Conservation (phyloP, 352 stramenopile genomes). For the Phytophthora rubi region DNA sequence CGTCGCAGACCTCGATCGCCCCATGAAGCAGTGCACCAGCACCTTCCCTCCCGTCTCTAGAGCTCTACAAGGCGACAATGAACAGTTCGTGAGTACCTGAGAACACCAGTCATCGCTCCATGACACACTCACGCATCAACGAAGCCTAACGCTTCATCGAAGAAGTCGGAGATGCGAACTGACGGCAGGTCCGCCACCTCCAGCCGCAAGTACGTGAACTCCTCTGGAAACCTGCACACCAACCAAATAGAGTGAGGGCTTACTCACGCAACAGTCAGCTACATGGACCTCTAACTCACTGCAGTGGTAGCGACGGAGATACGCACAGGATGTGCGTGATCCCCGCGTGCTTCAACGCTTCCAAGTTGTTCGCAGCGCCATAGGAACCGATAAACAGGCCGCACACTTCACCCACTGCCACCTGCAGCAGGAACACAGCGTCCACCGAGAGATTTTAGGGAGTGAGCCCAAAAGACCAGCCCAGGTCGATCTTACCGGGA, state of each 20-base stretch:
- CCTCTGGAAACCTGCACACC: constrained; percentile 46
- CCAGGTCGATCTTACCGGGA: constrained; percentile 38
- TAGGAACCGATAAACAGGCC: constrained; percentile 77
- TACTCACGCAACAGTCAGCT: background rate
- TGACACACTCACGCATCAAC: constrained; percentile 53
- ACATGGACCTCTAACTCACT: constrained; percentile 29
- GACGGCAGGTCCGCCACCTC: constrained; percentile 52
- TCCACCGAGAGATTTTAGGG: background rate
- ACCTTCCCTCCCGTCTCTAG: constrained; percentile 52
- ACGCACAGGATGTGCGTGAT: constrained; percentile 76
- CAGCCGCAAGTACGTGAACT: constrained; percentile 65
- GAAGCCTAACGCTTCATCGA: constrained; percentile 59
- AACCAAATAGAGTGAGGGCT: background rate
- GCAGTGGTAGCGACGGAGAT: constrained; percentile 44
- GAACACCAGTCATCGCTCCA: background rate
- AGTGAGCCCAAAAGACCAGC: background rate
- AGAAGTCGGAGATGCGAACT: constrained; percentile 47
- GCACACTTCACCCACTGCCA: constrained; percentile 32
- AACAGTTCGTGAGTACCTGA: background rate
- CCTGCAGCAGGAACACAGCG: constrained; percentile 17
- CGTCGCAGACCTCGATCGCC: constrained; percentile 68
- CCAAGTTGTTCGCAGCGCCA: constrained; percentile 59
- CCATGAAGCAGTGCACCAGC: constrained; percentile 82
- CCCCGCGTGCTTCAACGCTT: constrained; percentile 38
- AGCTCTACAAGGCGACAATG: constrained; percentile 34